Conservation (phyloP, 306 rosid species). For the Cucumis melo region DNA sequence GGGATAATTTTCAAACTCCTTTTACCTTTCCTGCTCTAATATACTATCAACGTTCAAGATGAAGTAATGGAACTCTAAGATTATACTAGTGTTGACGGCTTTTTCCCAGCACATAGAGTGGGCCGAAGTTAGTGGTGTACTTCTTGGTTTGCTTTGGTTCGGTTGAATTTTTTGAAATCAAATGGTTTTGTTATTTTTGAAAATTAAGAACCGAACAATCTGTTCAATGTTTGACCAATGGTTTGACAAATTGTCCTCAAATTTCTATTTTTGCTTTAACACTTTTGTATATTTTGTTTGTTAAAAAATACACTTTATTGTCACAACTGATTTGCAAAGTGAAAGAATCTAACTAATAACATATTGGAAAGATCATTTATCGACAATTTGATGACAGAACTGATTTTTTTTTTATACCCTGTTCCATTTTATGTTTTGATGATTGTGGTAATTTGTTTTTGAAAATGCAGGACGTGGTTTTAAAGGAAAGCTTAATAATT, state of each 20-base stretch:
- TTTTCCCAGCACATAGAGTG: not conserved
- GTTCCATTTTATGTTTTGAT: not conserved
- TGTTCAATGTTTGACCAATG: not conserved
- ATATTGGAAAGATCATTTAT: not conserved
- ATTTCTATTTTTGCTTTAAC: not conserved
- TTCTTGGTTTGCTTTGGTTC: not conserved
- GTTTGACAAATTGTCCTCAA: not conserved
- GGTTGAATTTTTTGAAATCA: not conserved
- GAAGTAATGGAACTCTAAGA: not conserved
- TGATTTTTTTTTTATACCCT: not conserved
- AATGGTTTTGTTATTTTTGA: not conserved
- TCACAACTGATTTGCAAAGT: not conserved
- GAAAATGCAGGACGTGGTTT: conserved; percentile 31
- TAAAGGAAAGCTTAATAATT: conserved; percentile 29
- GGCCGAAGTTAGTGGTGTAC: too few species aligned
- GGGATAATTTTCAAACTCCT: not conserved
- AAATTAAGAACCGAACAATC: not conserved
- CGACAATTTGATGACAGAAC: not conserved
- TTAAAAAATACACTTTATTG: not conserved
- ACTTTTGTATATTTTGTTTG: not conserved
- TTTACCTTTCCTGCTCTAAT: not conserved
- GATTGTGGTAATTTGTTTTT: not conserved
- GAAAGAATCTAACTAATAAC: not conserved
- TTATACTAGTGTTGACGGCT: not conserved
- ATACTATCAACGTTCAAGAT: not conserved